A percentile compares a stretch with the other conserved stretches of the same genome.
phyloP scores from a whole-genome alignment of 2,329 filamentous ascomycete genomes.

The Colletotrichum caudatum region DNA sequence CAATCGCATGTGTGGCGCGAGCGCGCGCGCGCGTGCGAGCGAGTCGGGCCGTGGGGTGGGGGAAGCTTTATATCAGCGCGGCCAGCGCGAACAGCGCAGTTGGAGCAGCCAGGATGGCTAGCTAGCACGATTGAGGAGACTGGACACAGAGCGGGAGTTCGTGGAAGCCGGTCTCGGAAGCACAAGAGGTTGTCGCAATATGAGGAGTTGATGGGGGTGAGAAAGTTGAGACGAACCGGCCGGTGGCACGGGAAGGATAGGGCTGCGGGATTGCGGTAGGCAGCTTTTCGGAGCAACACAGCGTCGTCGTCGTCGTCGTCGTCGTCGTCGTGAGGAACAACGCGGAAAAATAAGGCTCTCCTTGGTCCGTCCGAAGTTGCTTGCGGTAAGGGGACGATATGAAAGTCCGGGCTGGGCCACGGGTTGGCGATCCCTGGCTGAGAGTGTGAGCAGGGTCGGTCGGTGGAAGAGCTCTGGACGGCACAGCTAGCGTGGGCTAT shows the following conservation, averaged over 20 bases:
- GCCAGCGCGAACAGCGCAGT: background rate
- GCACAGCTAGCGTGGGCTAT: conserved; percentile 28
- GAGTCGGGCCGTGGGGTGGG: conserved; percentile 31
- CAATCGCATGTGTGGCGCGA: conserved; percentile 14
- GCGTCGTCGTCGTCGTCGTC: conserved; percentile 24
- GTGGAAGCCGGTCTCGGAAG: background rate
- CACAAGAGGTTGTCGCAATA: conserved; percentile 32
- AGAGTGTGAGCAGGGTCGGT: conserved; percentile 24
- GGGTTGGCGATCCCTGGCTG: conserved; percentile 35
- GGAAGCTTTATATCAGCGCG: conserved; percentile 5
- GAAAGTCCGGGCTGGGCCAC: conserved; percentile 25
- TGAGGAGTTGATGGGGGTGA: conserved; percentile 8
- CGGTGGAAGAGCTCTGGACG: conserved; percentile 29
- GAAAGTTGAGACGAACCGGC: conserved; percentile 39
- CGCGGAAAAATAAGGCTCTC: background rate
- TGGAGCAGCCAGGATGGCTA: conserved; percentile 7
- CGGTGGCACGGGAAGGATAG: conserved; percentile 39
- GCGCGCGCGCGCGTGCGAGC: background rate
- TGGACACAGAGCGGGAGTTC: conserved; percentile 12
- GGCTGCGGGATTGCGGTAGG: conserved; percentile 16
- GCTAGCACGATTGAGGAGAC: background rate
- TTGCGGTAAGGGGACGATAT: conserved; percentile 19
- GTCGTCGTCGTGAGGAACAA: conserved; percentile 21
- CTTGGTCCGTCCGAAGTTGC: background rate
- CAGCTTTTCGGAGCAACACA: conserved; percentile 23